These are phyloP conservation scores for Allomyces javanicus DNA, from an alignment of 192 early-diverging fungal genomes.

Conservation along the genomic window DNA sequence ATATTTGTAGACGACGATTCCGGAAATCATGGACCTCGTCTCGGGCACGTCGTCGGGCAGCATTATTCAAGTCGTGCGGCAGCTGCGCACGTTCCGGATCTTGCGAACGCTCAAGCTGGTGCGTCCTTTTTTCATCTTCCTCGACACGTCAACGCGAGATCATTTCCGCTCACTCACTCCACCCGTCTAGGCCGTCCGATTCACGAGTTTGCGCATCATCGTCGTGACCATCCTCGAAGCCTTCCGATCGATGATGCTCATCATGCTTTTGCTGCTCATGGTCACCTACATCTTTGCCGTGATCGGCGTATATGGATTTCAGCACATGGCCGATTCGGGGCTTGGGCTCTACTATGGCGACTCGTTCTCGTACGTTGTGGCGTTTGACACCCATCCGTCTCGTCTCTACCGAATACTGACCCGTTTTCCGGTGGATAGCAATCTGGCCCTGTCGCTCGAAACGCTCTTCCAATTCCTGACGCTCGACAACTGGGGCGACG, in stretches of 20 bases:
- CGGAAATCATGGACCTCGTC: conserved; percentile 6
- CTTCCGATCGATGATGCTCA: conserved; percentile 4
- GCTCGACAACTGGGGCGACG: conserved; percentile 5
- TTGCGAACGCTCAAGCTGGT: conserved; percentile 17
- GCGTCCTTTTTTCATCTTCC: neutral
- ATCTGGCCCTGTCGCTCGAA: conserved; percentile 12
- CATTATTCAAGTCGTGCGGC: neutral
- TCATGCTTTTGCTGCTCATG: neutral
- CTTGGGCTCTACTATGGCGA: conserved; percentile 11
- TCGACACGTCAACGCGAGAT: neutral
- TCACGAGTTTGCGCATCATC: conserved; percentile 16
- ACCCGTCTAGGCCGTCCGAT: conserved; percentile 7
- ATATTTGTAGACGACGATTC: conserved; percentile 1
- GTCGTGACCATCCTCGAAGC: conserved; percentile 23
- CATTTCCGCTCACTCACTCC: neutral
- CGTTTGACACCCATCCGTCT: neutral
- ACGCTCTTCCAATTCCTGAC: conserved; percentile 24
- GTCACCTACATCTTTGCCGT: conserved; percentile 20
- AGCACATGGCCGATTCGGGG: conserved; percentile 9
- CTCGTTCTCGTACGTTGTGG: conserved; percentile 10
- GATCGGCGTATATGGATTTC: conserved; percentile 18
- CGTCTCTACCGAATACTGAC: neutral
- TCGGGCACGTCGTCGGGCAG: neutral
- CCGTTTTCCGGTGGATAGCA: conserved; percentile 1
- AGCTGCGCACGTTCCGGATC: conserved; percentile 12